These are phyloP conservation scores for Amaranthus cruentus DNA, from an alignment of 148 eudicot species.

Conservation along the genomic window DNA sequence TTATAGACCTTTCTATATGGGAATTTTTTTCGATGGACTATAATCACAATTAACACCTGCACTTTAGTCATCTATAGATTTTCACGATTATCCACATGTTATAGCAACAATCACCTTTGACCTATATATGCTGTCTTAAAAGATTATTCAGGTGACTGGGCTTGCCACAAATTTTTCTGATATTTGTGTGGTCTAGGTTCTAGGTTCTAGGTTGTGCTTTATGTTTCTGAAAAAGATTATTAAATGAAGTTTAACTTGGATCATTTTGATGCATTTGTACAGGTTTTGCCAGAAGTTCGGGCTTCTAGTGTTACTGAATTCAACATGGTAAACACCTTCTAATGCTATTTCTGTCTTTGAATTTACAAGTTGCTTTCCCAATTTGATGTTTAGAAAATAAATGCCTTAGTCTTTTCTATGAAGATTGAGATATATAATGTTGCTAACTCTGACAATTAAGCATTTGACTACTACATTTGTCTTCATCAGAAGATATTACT, in stretches of 20 bases:
- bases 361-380: background rate
- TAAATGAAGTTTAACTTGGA: constrained; percentile 15
- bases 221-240: background rate
- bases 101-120: background rate
- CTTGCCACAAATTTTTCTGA: background rate
- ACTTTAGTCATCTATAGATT: background rate
- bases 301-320: constrained; percentile 53
- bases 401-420: too few species aligned
- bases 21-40: background rate
- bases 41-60: background rate
- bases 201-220: background rate
- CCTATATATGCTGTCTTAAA: background rate
- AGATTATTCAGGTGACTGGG: too few species aligned
- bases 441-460: too few species aligned
- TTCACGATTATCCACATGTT: background rate
- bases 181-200: background rate
- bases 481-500: too few species aligned
- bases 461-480: too few species aligned
- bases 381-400: too few species aligned
- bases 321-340: constrained; percentile 51
- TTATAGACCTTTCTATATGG: background rate
- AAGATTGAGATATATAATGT: too few species aligned
- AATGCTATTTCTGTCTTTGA: background rate
- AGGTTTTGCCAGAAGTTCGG: constrained; percentile 67
- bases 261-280: constrained; percentile 25